A percentile compares a stretch with the other conserved stretches of the same genome.
phyloP scores from a whole-genome alignment of 768 basidiomycete genomes.

The Phanerochaete carnosa region DNA sequence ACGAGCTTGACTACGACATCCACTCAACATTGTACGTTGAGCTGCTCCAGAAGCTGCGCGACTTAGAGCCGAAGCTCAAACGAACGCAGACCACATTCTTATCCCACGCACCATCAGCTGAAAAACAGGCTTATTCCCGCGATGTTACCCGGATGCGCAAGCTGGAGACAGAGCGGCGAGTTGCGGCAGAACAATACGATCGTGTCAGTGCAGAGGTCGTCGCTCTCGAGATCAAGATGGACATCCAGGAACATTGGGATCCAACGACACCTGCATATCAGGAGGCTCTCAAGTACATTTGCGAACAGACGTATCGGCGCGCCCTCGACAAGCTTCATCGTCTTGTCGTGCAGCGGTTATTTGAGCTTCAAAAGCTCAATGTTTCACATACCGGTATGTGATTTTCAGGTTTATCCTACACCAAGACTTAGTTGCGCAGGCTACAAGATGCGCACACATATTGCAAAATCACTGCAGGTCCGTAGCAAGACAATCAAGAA shows the following conservation, averaged over 20 bases:
- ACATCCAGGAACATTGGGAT: constrained; percentile 29
- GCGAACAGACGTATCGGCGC: constrained; percentile 20
- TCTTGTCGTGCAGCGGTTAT: constrained; percentile 32
- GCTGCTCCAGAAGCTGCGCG: constrained; percentile 21
- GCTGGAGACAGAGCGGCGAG: constrained; percentile 23
- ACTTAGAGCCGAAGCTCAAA: constrained; percentile 5
- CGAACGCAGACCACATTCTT: not conserved
- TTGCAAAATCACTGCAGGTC: constrained; percentile 28
- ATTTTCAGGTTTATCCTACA: not conserved
- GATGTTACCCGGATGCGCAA: constrained; percentile 18
- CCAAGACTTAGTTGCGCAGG: constrained; percentile 12
- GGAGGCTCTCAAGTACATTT: constrained; percentile 13
- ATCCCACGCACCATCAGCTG: not conserved
- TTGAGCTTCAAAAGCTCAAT: constrained; percentile 38
- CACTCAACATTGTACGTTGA: constrained; percentile 32
- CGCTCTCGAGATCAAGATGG: constrained; percentile 15
- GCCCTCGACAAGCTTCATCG: constrained; percentile 31
- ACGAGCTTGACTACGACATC: constrained; percentile 26
- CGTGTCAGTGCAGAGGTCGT: constrained; percentile 15
- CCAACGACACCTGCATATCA: constrained; percentile 22
- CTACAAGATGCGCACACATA: constrained; percentile 28
- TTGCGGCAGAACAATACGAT: constrained; percentile 18
- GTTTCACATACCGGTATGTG: constrained; percentile 31
- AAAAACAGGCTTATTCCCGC: not conserved
- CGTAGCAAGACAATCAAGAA: constrained; percentile 22